These are phyloP conservation scores for Cotoneaster glaucophyllus DNA, from an alignment of 306 rosid species.

Conservation along the genomic window DNA sequence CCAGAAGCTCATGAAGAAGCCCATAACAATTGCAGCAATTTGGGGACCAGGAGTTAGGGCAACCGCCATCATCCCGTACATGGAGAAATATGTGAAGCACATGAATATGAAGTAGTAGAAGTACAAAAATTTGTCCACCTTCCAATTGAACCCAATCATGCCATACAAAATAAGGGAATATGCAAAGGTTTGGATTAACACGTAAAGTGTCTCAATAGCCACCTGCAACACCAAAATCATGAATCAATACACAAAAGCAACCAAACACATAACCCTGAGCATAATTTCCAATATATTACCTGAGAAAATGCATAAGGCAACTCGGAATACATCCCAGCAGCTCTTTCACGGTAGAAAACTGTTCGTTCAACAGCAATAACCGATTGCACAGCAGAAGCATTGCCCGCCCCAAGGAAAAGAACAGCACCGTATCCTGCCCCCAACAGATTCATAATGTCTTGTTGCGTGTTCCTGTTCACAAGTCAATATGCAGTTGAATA, in stretches of 20 bases:
- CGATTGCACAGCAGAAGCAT: conserved; percentile 43
- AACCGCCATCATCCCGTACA: conserved; percentile 58
- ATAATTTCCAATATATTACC: conserved; percentile 16
- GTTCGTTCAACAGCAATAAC: conserved; percentile 46
- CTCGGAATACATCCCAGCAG: conserved; percentile 68
- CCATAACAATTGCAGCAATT: conserved; percentile 42
- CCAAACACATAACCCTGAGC: not conserved
- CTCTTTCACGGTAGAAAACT: conserved; percentile 68
- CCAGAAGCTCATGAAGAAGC: conserved; percentile 57
- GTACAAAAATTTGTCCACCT: conserved; percentile 35
- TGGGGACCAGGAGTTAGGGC: conserved; percentile 51
- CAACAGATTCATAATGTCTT: conserved; percentile 31
- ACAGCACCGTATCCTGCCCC: conserved; percentile 54
- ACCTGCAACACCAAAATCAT: conserved; percentile 35
- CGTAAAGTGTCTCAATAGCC: conserved; percentile 52
- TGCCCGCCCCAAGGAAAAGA: conserved; percentile 46
- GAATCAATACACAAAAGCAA: not conserved
- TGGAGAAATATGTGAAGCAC: conserved; percentile 49
- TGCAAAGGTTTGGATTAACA: conserved; percentile 30
- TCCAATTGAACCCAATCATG: conserved; percentile 52
- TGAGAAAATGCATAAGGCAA: conserved; percentile 59
- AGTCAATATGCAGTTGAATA: not conserved
- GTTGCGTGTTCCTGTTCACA: conserved; percentile 25
- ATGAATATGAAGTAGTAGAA: conserved; percentile 58
- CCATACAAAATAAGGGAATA: conserved; percentile 33